Conservation (phyloP, 352 stramenopile genomes). For the Phytophthora boehmeriae region DNA sequence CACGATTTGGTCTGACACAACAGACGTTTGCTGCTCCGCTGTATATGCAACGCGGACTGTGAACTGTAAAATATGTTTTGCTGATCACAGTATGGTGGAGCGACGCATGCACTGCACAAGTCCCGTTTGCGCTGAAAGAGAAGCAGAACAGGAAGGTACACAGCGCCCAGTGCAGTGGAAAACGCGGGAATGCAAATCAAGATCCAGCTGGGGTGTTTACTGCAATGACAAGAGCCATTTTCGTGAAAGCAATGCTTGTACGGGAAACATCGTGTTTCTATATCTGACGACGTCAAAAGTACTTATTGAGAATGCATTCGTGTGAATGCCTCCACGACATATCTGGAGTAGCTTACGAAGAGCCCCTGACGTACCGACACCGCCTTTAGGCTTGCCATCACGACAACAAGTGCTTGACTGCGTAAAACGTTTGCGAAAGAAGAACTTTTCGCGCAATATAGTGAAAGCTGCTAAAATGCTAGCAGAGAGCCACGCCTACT, state of each 20-base stretch:
- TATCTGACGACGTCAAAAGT: conserved; percentile 1
- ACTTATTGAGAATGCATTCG: conserved; percentile 2
- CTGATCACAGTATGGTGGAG: not conserved
- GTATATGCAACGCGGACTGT: not conserved
- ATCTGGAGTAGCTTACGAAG: conserved; percentile 8
- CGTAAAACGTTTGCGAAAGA: not conserved
- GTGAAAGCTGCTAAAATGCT: not conserved
- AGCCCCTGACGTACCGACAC: not conserved
- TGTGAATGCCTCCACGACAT: not conserved
- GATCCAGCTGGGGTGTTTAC: not conserved
- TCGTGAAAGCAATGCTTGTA: not conserved
- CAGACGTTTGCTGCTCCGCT: conserved; percentile 3
- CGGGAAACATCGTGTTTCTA: not conserved
- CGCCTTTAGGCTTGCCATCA: not conserved
- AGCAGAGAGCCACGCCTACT: not conserved
- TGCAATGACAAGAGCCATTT: not conserved
- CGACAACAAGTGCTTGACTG: not conserved
- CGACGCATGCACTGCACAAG: not conserved
- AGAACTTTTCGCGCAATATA: not conserved
- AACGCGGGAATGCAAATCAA: not conserved
- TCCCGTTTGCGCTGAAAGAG: not conserved
- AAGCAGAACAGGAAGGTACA: not conserved
- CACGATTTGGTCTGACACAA: too few species aligned
- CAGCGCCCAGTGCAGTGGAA: not conserved
- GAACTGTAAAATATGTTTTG: not conserved